These are phyloP conservation scores for Lathyrus aphaca DNA, from an alignment of 306 rosid species.

Conservation along the genomic window DNA sequence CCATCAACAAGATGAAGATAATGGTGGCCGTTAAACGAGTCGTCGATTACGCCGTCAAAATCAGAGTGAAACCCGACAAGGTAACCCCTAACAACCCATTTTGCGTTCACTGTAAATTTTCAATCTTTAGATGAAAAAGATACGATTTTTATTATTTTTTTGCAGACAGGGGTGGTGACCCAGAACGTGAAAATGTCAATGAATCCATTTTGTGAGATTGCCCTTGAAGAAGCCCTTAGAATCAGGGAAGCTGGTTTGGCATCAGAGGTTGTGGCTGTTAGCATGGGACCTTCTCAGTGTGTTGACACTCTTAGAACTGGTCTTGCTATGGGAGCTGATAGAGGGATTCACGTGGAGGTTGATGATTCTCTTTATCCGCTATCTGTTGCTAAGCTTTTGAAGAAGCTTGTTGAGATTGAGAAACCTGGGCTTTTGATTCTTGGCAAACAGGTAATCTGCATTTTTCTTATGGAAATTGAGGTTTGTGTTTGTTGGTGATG, in stretches of 20 bases:
- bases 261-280: constrained; percentile 87
- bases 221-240: constrained; percentile 88
- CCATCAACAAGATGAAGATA: constrained; percentile 68
- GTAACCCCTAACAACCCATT: constrained; percentile 35
- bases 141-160: constrained; percentile 14
- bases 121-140: constrained; percentile 21
- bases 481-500: constrained; percentile 6
- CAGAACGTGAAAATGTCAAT: constrained; percentile 98
- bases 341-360: constrained; percentile 83
- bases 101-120: background rate
- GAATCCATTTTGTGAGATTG: constrained; percentile 98
- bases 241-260: constrained; percentile 78
- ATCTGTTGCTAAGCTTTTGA: constrained; percentile 75
- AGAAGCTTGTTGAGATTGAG: constrained; percentile 75
- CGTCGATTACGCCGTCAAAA: constrained; percentile 90
- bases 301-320: constrained; percentile 84
- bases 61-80: constrained; percentile 88
- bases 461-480: constrained; percentile 16
- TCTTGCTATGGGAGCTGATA: constrained; percentile 91
- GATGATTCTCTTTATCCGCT: constrained; percentile 60
- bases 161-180: constrained; percentile 85
- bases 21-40: constrained; percentile 89
- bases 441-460: constrained; percentile 71
- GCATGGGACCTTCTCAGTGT: constrained; percentile 76
- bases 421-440: constrained; percentile 81